Base-by-base conservation (phyloP, 163 green algal genomes). In the Chlamydomonas reinhardtii region DNA sequence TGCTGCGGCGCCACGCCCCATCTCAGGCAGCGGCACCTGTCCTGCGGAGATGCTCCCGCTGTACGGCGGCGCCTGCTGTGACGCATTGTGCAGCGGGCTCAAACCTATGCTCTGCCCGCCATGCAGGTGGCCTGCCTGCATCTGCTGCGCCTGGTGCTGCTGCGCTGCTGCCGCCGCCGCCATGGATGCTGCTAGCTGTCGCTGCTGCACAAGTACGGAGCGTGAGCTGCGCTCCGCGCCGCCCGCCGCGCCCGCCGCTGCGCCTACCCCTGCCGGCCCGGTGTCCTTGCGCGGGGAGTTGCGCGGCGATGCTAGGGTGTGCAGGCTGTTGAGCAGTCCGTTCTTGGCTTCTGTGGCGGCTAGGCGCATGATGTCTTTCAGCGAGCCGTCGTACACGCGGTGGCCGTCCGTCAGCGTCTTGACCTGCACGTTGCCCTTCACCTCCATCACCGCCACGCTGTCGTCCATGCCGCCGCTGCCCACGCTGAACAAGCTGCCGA, bases 361-460 rank as follows among this genome's bases (percentile, higher is more conserved):
- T 5, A 86, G 54, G 17, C 56, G 54, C 15, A 83, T 31, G 19
- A 88, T 73, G 48, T 88, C 83, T 17, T 71, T 76, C 32, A 88
- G 31, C 24, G 25, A 48, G 19, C 83, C 83, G 27, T 88, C 83
- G 73, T 88, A 88, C n/a, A 83, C 73, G 4, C 83, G 83, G 32
- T 88, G 73, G 11, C 83, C 83, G 83, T 88, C 83, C 4, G 43
- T 25, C 9, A 76, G 31, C 4, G 74, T 82, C 43, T 76, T 64
- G 27, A 86, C 69, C 80, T 73, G 48, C 31, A 66, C 69, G n/a
- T 64, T 59, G 22, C 81, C 87, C 73, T 73, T 72, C 25, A 48
- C 32, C 31, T 27, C 56, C 34, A 31, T 82, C 59, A 24, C 82
- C 29, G 64, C 85, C n/a, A 66, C 48, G 20, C n/a, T 6, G 48